phyloP scores from a whole-genome alignment of 371 early-diverging fungal species.

The Lichtheimia ramosa region DNA sequence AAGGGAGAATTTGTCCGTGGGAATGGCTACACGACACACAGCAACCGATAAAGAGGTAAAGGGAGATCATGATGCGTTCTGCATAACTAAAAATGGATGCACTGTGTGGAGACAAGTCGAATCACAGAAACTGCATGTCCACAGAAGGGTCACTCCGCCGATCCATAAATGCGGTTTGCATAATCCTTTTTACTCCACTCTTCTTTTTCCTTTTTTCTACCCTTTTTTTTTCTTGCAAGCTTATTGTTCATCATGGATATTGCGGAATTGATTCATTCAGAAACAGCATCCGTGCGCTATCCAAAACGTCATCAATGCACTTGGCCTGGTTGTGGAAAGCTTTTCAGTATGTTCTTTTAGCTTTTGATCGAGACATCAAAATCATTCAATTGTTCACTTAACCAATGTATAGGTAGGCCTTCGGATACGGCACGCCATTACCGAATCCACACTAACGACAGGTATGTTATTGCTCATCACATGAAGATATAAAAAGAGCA shows the following conservation, averaged over 20 bases:
- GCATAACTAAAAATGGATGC: neutral
- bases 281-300: conserved; percentile 20
- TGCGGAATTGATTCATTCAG: conserved; percentile 60
- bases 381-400: neutral
- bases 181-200: neutral
- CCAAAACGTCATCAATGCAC: conserved; percentile 32
- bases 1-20: no score
- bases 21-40: no score
- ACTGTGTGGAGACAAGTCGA: conserved; percentile 3
- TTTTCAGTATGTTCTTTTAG: conserved; percentile 25
- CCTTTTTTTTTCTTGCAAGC: neutral
- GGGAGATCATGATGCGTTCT: neutral
- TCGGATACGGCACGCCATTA: conserved; percentile 77
- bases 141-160: conserved; percentile 3
- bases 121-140: neutral
- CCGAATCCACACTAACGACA: conserved; percentile 79
- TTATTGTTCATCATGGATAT: conserved; percentile 55
- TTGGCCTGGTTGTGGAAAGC: conserved; percentile 28
- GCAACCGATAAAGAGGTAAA: no score
- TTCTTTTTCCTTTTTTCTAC: neutral
- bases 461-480: conserved; percentile 23
- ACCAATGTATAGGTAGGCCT: conserved; percentile 47
- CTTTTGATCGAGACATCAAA: neutral
- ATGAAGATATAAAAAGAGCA: neutral
- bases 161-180: conserved; percentile 8